Evolutionary conservation across 495 filamentous ascomycete species (phyloP).

Genomic region (Hypoxylon fragiforme): DNA sequence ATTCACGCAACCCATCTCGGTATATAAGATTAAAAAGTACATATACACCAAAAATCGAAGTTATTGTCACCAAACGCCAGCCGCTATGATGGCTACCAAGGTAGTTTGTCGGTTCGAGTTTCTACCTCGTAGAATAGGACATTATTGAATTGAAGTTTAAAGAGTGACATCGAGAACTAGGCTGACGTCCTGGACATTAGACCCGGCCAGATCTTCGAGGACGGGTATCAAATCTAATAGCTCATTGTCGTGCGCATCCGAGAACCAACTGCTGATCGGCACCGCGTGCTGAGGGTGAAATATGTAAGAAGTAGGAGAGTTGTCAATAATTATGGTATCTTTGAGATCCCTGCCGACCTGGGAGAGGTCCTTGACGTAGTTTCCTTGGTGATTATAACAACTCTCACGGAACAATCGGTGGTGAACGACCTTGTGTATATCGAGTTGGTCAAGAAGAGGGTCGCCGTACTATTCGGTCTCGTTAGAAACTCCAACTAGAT

Average conservation of each 20-base stretch:
- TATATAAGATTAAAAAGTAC: constrained; percentile 47
- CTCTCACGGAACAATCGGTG: constrained; percentile 96
- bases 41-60: constrained; percentile 44
- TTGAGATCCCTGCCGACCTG: constrained; percentile 94
- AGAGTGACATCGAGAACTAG: constrained; percentile 95
- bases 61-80: constrained; percentile 52
- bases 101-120: constrained; percentile 29
- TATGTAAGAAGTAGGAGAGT: constrained; percentile 98
- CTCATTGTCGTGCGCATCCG: constrained; percentile 99
- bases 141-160: constrained; percentile 52
- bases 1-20: constrained; percentile 27
- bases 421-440: constrained; percentile 96
- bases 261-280: constrained; percentile 99
- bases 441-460: constrained; percentile 92
- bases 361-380: constrained; percentile 98
- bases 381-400: constrained; percentile 99
- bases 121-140: constrained; percentile 40
- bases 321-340: constrained; percentile 99
- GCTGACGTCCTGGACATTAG: constrained; percentile 92
- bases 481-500: constrained; percentile 22
- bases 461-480: constrained; percentile 78
- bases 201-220: constrained; percentile 90
- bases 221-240: constrained; percentile 97
- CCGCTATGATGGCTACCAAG: constrained; percentile 51
- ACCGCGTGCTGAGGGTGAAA: constrained; percentile 99